phyloP scores from a whole-genome alignment of 108 stramenopile species.

The Cyclostephanos invisitatus region DNA sequence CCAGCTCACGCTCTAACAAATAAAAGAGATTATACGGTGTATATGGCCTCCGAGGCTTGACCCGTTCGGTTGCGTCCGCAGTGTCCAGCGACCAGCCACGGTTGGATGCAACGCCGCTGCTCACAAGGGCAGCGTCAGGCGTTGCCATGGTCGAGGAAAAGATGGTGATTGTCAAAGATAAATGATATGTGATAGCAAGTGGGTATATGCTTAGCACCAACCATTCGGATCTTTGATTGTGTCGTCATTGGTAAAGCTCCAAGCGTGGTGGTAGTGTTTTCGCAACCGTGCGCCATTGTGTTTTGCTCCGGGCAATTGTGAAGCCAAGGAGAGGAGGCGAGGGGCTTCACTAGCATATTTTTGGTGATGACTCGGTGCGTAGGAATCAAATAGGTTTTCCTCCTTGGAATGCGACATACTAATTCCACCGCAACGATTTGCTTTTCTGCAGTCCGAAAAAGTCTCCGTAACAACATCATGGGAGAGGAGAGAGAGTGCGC shows the following conservation, averaged over 20 bases:
- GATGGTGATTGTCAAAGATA: not conserved
- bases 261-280: not conserved
- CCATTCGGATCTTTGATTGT: not conserved
- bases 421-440: too few relatives aligned
- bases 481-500: too few relatives aligned
- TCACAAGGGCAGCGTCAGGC: not conserved
- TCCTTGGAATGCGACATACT: too few relatives aligned
- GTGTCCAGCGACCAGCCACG: slow-evolving; percentile 32
- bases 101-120: not conserved
- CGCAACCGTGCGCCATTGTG: not conserved
- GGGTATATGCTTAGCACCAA: too few relatives aligned
- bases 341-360: too few relatives aligned
- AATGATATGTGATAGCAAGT: too few relatives aligned
- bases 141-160: slow-evolving; percentile 1
- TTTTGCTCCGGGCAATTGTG: not conserved
- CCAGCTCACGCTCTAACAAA: slow-evolving; percentile 42
- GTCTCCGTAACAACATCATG: too few relatives aligned
- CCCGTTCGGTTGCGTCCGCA: slow-evolving; percentile 14
- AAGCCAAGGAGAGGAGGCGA: too few relatives aligned
- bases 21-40: slow-evolving; percentile 51
- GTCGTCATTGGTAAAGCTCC: not conserved
- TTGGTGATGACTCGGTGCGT: too few relatives aligned
- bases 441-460: too few relatives aligned
- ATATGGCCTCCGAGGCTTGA: slow-evolving; percentile 38
- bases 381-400: too few relatives aligned